Percentiles rank a stretch among this genome's conserved stretches.
phyloP scores from a whole-genome alignment of 2,329 filamentous ascomycete genomes.

The Colletotrichum sp. region DNA sequence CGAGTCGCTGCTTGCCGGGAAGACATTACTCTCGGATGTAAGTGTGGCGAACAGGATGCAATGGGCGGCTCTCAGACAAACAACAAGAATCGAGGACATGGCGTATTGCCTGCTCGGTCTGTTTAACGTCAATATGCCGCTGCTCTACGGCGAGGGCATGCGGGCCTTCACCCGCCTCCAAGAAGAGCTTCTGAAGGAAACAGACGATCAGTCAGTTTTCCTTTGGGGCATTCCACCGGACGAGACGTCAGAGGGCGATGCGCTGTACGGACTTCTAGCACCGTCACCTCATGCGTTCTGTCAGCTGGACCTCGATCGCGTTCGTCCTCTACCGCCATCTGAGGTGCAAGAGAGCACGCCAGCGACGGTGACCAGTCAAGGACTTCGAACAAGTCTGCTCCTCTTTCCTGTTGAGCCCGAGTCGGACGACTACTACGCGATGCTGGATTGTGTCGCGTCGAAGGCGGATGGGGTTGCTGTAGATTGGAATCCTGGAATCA shows the following conservation, averaged over 20 bases:
- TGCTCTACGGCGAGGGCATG: conserved; percentile 31
- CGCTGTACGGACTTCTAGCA: not conserved
- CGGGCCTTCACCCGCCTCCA: conserved; percentile 26
- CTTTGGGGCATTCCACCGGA: not conserved
- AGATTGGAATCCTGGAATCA: not conserved
- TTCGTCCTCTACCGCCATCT: not conserved
- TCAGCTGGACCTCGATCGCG: not conserved
- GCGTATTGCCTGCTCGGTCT: conserved; percentile 33
- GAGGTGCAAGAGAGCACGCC: not conserved
- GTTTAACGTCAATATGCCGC: conserved; percentile 31
- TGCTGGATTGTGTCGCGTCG: not conserved
- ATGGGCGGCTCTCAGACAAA: conserved; percentile 29
- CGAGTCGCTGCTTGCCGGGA: not conserved
- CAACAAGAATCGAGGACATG: conserved; percentile 26
- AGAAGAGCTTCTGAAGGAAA: not conserved
- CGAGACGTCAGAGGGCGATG: not conserved
- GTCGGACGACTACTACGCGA: not conserved
- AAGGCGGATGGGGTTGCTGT: not conserved
- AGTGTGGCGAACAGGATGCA: conserved; percentile 31
- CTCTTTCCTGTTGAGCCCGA: not conserved
- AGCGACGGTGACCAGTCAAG: not conserved
- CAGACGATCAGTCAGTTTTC: conserved; percentile 10
- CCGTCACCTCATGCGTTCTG: not conserved
- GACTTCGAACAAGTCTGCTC: not conserved
- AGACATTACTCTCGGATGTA: conserved; percentile 10